A percentile compares a stretch with the other conserved stretches of the same genome.
Evolutionary conservation across 257 asterid species (phyloP).

Genomic region (Solanum neorickii): DNA sequence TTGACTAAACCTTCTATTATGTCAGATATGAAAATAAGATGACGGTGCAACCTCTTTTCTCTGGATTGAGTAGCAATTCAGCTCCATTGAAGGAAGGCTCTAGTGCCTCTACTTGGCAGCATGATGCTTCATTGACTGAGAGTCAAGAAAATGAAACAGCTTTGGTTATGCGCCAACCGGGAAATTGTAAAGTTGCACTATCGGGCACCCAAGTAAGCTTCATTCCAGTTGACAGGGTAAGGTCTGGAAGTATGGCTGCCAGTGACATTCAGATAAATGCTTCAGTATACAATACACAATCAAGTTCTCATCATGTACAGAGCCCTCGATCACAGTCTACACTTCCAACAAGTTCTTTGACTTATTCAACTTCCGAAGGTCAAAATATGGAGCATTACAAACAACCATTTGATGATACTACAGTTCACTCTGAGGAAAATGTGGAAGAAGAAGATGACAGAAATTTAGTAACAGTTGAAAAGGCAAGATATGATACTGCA

Average conservation of each 20-base stretch:
- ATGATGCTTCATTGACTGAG: slow-evolving; percentile 27
- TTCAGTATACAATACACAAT: slow-evolving; percentile 3
- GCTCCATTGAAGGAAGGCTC: not conserved
- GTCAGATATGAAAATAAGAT: not conserved
- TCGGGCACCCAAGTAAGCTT: slow-evolving; percentile 20
- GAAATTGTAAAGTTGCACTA: slow-evolving; percentile 27
- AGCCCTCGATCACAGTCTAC: slow-evolving; percentile 37
- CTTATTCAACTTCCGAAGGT: slow-evolving; percentile 17
- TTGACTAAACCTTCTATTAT: not conserved
- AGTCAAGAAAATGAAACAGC: slow-evolving; percentile 29
- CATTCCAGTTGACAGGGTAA: slow-evolving; percentile 36
- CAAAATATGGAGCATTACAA: slow-evolving; percentile 18
- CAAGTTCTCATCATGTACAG: slow-evolving; percentile 4
- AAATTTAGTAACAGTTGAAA: not conserved
- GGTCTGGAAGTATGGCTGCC: slow-evolving; percentile 23
- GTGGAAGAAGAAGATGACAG: not conserved
- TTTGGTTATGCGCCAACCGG: slow-evolving; percentile 14
- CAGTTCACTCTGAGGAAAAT: slow-evolving; percentile 28
- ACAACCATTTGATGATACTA: slow-evolving; percentile 21
- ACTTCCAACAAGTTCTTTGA: slow-evolving; percentile 17
- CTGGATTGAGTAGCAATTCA: not conserved
- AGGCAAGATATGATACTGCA: not conserved
- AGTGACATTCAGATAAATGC: slow-evolving; percentile 26
- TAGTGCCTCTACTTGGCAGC: slow-evolving; percentile 2
- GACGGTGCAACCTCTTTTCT: not conserved